Evolutionary conservation across 2,329 filamentous ascomycete genomes (phyloP).

Genomic region (Fusarium equiseti): DNA sequence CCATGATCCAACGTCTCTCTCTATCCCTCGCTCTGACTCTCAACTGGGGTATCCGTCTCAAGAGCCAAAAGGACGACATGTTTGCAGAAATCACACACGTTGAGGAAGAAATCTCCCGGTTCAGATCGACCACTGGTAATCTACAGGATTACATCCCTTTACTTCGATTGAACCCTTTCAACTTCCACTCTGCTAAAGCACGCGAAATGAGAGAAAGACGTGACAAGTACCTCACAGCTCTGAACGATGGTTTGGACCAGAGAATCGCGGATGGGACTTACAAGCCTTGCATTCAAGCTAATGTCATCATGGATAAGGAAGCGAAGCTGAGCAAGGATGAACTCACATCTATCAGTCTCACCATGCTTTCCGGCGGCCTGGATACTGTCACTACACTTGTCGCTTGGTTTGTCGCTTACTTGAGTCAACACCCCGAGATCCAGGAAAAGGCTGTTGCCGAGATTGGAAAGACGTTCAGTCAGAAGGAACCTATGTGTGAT

Average conservation of each 20-base stretch:
- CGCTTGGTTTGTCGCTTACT: constrained; percentile 72
- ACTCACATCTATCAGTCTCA: constrained; percentile 73
- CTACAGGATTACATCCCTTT: constrained; percentile 72
- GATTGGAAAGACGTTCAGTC: constrained; percentile 66
- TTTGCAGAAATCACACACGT: constrained; percentile 73
- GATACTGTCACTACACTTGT: constrained; percentile 76
- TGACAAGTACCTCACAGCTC: constrained; percentile 68
- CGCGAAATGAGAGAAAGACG: constrained; percentile 70
- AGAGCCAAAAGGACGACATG: constrained; percentile 67
- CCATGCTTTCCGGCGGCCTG: constrained; percentile 75
- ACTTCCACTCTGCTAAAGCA: constrained; percentile 67
- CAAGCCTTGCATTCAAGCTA: constrained; percentile 75
- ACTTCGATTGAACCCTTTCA: constrained; percentile 71
- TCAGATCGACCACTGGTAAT: constrained; percentile 70
- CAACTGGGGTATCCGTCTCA: constrained; percentile 75
- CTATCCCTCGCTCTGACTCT: constrained; percentile 72
- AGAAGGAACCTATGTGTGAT: constrained; percentile 68
- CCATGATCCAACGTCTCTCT: constrained; percentile 74
- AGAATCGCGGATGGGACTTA: constrained; percentile 71
- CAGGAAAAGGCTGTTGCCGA: constrained; percentile 70
- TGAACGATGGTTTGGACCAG: constrained; percentile 70
- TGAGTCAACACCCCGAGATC: constrained; percentile 70
- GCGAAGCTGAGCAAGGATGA: constrained; percentile 72
- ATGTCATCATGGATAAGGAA: constrained; percentile 73
- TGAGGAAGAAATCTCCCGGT: constrained; percentile 70